A percentile compares a stretch with the other conserved stretches of the same genome.
Conservation (phyloP, 345 rosid species). For the Odontarrhena argentea region DNA sequence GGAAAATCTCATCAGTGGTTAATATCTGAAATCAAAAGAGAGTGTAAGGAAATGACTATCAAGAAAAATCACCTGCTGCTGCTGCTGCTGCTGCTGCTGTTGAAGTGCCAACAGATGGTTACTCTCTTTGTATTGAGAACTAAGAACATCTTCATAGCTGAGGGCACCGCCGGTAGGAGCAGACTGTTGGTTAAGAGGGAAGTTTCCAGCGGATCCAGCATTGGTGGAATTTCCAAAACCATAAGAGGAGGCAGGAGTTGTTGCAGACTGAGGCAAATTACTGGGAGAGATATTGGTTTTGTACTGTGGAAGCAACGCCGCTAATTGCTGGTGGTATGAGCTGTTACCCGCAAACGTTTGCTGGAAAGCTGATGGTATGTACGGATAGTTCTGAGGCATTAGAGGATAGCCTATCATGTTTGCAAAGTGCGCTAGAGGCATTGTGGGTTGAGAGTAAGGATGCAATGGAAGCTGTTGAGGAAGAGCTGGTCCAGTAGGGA, state of each 20-base stretch:
- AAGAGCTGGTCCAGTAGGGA: conserved; percentile 75
- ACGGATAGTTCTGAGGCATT: conserved; percentile 88
- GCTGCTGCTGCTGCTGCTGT: conserved; percentile 46
- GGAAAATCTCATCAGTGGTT: neutral
- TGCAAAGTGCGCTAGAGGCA: conserved; percentile 80
- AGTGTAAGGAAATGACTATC: neutral
- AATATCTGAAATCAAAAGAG: conserved; percentile 10
- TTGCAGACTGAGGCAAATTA: conserved; percentile 84
- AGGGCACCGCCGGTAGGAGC: conserved; percentile 64
- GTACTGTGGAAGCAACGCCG: conserved; percentile 86
- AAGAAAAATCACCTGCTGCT: conserved; percentile 36
- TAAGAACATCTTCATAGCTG: conserved; percentile 71
- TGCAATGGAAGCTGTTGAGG: conserved; percentile 92
- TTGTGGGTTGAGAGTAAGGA: conserved; percentile 83
- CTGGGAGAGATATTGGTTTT: conserved; percentile 75
- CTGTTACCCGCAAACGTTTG: conserved; percentile 80
- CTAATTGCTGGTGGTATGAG: conserved; percentile 84
- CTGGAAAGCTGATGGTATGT: conserved; percentile 92
- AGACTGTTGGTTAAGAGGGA: conserved; percentile 65
- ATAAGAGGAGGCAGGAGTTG: conserved; percentile 74
- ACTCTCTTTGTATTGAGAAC: conserved; percentile 87
- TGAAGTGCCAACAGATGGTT: conserved; percentile 70
- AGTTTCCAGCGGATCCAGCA: conserved; percentile 64
- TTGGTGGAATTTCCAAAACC: conserved; percentile 81
- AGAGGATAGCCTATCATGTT: conserved; percentile 89